phyloP scores from a whole-genome alignment of 345 rosid genomes.

The Euphorbia tirucalli region DNA sequence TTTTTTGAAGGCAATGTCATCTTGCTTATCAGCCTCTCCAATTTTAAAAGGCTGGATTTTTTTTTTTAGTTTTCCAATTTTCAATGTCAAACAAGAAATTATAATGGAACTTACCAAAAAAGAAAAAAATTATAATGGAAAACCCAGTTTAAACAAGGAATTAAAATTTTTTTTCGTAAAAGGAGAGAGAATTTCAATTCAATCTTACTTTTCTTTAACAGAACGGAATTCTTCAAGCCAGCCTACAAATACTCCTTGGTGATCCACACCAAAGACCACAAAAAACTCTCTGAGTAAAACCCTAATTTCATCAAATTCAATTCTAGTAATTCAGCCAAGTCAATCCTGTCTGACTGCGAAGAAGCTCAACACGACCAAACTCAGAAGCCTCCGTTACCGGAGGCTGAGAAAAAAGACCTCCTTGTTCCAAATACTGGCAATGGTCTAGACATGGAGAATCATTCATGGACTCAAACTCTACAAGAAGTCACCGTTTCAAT shows the following conservation, averaged over 20 bases:
- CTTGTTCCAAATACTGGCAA: constrained; percentile 31
- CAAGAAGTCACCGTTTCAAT: constrained; percentile 25
- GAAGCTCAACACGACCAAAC: constrained; percentile 14
- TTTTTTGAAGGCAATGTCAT: too few relatives aligned
- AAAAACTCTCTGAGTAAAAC: neutral
- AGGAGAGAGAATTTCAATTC: neutral
- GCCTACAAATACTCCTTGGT: neutral
- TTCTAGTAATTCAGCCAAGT: constrained; percentile 9
- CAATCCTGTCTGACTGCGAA: constrained; percentile 22
- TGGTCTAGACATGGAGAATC: constrained; percentile 34
- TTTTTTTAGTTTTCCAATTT: too few relatives aligned
- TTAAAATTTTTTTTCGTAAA: neutral
- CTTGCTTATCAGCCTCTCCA: too few relatives aligned
- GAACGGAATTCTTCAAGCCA: too few relatives aligned
- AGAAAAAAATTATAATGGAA: too few relatives aligned
- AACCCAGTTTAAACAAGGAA: too few relatives aligned
- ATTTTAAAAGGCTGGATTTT: too few relatives aligned
- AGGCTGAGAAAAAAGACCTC: constrained; percentile 1
- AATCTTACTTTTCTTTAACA: neutral
- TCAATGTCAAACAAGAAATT: too few relatives aligned
- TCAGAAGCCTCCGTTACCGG: neutral
- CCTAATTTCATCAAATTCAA: too few relatives aligned
- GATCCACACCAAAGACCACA: neutral
- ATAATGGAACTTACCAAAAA: too few relatives aligned
- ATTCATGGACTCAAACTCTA: constrained; percentile 34